A percentile compares a stretch with the other conserved stretches of the same genome.
phyloP scores from a whole-genome alignment of 106 monocot genomes.

The Alisma plantagoaquatica region DNA sequence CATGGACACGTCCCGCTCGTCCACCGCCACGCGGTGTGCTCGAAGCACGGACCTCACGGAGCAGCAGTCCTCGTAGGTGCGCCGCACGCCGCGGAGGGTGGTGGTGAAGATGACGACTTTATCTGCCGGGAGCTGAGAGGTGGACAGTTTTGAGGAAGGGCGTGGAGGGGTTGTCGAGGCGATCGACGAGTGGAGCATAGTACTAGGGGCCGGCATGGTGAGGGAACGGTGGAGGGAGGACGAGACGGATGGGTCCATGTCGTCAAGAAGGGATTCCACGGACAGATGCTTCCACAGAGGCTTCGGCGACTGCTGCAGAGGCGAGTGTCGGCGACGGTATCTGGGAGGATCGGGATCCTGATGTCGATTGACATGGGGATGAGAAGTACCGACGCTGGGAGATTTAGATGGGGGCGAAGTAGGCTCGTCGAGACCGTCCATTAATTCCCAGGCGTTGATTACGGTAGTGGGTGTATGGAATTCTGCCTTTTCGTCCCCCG shows the following conservation, averaged over 20 bases:
- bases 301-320: background rate
- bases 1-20: slow-evolving; percentile 72
- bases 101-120: slow-evolving; percentile 39
- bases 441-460: slow-evolving; percentile 14
- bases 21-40: slow-evolving; percentile 49
- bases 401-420: slow-evolving; percentile 10
- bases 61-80: slow-evolving; percentile 64
- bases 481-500: background rate
- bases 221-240: background rate
- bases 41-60: slow-evolving; percentile 41
- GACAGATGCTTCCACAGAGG: slow-evolving; percentile 13
- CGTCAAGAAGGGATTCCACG: slow-evolving; percentile 15
- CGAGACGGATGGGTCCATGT: slow-evolving; percentile 6
- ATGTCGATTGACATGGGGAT: too few relatives aligned
- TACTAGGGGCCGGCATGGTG: too few relatives aligned
- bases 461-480: background rate
- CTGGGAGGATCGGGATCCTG: too few relatives aligned
- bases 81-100: slow-evolving; percentile 53
- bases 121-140: background rate
- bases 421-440: slow-evolving; percentile 21
- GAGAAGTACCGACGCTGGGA: too few relatives aligned
- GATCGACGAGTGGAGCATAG: too few relatives aligned
- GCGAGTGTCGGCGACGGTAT: background rate
- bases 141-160: too few relatives aligned
- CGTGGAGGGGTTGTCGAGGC: too few relatives aligned